Base-by-base conservation (phyloP, 805 yeast genomes). In the Wickerhamomyces bovis region DNA sequence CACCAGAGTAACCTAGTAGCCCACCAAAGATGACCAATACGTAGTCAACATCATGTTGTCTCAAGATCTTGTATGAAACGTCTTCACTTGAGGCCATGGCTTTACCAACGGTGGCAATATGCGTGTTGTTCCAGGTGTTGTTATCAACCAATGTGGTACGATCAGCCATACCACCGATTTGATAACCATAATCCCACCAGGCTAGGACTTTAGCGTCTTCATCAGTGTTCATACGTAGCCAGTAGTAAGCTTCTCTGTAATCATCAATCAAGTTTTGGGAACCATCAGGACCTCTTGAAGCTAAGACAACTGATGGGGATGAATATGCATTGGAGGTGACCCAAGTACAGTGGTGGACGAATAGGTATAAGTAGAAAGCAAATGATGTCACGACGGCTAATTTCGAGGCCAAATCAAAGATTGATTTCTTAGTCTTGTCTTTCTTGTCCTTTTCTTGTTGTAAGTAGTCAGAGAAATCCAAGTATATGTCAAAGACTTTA, bases 171-270 rank as follows among this genome's bases (percentile, higher is more conserved):
- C 99, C 99, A 58, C 99, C 99, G 61, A 94, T 94, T 73, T 94
- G 99, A 69, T 94, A 94, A 46, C 99, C 99, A 63, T 95, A 95
- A 73, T 95, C 99, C 99, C 99, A 94, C 99, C 99, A 94, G 11
- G 97, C 84, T 85, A 95, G 89, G 51, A 94, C 85, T 67, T 87
- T 90, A 31, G 97, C 86, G 64, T 94, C 98, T 65, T 94, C 97
- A 3, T 86, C 81, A 1, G 99, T 94, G 71, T 94, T 94, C 96
- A 92, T 90, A 62, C 99, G 82, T 58, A 94, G 74, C 99, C 99
- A 94, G 67, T 92, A 94, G 72, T 94, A 94, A 11, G 98, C 99
- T 73, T 94, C 99, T 70, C 99, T 82, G 75, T 84, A 94, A 68
- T 94, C 99, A 67, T 94, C 99, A 61, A 94, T 94, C 55, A 92